Percentiles rank a stretch among this genome's conserved stretches.
Conservation (phyloP, 2,329 filamentous ascomycete genomes). For the Rhinocladiella mackenziei region DNA sequence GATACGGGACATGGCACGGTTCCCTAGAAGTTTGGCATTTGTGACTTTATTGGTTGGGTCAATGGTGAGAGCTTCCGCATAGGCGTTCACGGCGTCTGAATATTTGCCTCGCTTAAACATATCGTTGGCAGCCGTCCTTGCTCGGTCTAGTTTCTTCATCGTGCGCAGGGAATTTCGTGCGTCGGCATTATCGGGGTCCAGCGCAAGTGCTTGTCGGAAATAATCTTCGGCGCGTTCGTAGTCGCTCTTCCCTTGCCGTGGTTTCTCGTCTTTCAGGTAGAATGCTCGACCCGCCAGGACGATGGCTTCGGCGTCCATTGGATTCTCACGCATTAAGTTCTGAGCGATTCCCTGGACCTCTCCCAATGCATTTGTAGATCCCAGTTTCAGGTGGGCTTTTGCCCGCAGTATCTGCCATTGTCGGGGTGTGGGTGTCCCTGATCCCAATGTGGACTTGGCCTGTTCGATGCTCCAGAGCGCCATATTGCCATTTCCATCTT, state of each 20-base stretch:
- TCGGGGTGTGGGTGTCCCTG: constrained; percentile 72
- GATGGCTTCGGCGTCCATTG: constrained; percentile 86
- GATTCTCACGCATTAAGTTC: constrained; percentile 77
- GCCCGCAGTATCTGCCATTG: constrained; percentile 93
- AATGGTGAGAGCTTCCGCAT: constrained; percentile 75
- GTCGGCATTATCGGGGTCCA: constrained; percentile 86
- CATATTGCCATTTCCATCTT: constrained; percentile 77
- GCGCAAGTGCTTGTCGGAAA: constrained; percentile 81
- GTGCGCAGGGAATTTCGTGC: constrained; percentile 84
- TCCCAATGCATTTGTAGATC: constrained; percentile 78
- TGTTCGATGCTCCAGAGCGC: constrained; percentile 86
- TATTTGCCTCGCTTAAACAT: constrained; percentile 84
- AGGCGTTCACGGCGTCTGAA: constrained; percentile 77
- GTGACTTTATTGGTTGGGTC: constrained; percentile 86
- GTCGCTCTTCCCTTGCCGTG: constrained; percentile 26
- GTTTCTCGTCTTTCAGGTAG: constrained; percentile 86
- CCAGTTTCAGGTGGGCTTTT: constrained; percentile 90
- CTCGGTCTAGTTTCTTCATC: constrained; percentile 86
- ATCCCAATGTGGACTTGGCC: constrained; percentile 74
- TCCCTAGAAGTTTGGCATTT: constrained; percentile 92
- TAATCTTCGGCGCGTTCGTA: constrained; percentile 82
- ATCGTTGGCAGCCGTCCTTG: constrained; percentile 88
- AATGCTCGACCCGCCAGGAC: constrained; percentile 82
- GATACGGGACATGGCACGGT: constrained; percentile 79
- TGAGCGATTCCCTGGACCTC: constrained; percentile 93